These are phyloP conservation scores for Neurospora sp. DNA, from an alignment of 2,329 filamentous ascomycete species.

Conservation along the genomic window DNA sequence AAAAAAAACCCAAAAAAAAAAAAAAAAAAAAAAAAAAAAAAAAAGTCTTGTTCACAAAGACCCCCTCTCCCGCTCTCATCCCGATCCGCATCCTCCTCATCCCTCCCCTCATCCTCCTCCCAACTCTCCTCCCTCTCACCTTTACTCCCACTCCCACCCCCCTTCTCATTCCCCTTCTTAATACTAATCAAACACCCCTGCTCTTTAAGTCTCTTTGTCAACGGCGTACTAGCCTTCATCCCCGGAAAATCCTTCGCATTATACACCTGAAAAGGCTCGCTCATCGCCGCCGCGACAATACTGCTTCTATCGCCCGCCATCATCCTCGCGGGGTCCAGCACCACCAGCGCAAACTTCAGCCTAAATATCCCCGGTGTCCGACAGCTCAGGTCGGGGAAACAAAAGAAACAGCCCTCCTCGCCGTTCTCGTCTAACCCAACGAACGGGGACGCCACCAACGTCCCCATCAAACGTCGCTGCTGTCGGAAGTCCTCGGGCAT, in stretches of 20 bases:
- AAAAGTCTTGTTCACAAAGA: not conserved
- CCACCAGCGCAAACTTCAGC: conserved; percentile 63
- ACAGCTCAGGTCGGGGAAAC: conserved; percentile 74
- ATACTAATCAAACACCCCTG: conserved; percentile 79
- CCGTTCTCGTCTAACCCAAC: conserved; percentile 65
- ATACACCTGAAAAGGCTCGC: conserved; percentile 68
- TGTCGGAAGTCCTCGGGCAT: conserved; percentile 64
- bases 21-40: not conserved
- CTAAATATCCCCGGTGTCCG: conserved; percentile 68
- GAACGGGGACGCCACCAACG: conserved; percentile 66
- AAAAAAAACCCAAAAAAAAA: not conserved
- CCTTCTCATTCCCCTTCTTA: conserved; percentile 73
- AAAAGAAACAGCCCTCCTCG: conserved; percentile 72
- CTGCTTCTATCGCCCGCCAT: conserved; percentile 42
- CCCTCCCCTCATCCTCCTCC: conserved; percentile 34
- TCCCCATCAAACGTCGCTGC: conserved; percentile 71
- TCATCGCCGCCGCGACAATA: conserved; percentile 45
- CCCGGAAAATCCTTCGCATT: conserved; percentile 81
- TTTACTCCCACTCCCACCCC: conserved; percentile 19
- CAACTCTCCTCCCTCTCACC: conserved; percentile 30
- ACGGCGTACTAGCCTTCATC: conserved; percentile 66
- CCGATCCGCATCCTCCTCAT: conserved; percentile 14
- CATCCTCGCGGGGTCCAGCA: conserved; percentile 54
- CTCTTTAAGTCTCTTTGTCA: conserved; percentile 65
- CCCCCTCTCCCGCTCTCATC: conserved; percentile 11